phyloP scores from a whole-genome alignment of 2,329 filamentous ascomycete species.

The Eutypella sp. region DNA sequence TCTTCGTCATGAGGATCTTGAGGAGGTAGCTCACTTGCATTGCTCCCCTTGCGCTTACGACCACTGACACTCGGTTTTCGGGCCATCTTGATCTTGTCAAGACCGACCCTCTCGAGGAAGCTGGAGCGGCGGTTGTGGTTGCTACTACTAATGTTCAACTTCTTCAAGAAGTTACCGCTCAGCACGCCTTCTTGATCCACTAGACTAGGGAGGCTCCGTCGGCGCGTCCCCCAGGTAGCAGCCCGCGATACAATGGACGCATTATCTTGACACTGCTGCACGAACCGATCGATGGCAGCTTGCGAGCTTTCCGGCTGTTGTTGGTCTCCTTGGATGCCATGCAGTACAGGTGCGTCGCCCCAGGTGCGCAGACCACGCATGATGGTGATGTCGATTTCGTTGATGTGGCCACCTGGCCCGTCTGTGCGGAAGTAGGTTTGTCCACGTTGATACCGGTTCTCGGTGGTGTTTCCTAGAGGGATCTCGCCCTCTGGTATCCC shows the following conservation, averaged over 20 bases:
- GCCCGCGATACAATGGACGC: slow-evolving; percentile 57
- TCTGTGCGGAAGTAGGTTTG: slow-evolving; percentile 44
- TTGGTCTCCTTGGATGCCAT: slow-evolving; percentile 34
- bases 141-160: slow-evolving; percentile 49
- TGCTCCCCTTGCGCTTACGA: slow-evolving; percentile 44
- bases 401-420: slow-evolving; percentile 34
- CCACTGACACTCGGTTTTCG: slow-evolving; percentile 44
- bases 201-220: slow-evolving; percentile 57
- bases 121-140: slow-evolving; percentile 45
- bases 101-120: slow-evolving; percentile 49
- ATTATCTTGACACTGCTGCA: slow-evolving; percentile 48
- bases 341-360: slow-evolving; percentile 43
- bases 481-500: slow-evolving; percentile 38
- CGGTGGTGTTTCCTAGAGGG: slow-evolving; percentile 40
- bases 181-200: slow-evolving; percentile 55
- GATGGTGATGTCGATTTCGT: slow-evolving; percentile 42
- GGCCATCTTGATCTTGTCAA: slow-evolving; percentile 43
- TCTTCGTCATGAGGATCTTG: slow-evolving; percentile 17
- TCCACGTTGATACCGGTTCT: slow-evolving; percentile 44
- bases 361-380: slow-evolving; percentile 45
- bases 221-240: slow-evolving; percentile 66
- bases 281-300: slow-evolving; percentile 48
- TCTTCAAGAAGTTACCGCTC: slow-evolving; percentile 59
- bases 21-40: slow-evolving; percentile 29
- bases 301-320: slow-evolving; percentile 47